Conservation (phyloP, 768 basidiomycete species). For the Phanerochaete carnosa region DNA sequence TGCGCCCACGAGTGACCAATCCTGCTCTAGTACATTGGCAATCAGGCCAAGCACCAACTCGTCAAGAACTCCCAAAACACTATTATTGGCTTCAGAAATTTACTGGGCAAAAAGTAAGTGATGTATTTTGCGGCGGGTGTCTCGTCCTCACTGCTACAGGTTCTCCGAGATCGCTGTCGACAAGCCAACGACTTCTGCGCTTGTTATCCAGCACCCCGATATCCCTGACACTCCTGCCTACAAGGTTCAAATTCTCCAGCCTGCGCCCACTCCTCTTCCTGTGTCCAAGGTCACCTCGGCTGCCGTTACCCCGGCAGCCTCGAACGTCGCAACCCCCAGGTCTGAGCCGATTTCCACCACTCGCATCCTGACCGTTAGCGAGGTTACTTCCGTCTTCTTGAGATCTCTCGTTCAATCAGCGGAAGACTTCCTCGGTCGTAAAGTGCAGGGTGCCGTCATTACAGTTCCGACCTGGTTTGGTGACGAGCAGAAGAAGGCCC, state of each 20-base stretch:
- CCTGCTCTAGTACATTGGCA: constrained; percentile 81
- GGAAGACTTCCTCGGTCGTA: constrained; percentile 84
- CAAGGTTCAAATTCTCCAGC: constrained; percentile 76
- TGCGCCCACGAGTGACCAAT: neutral
- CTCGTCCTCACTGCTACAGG: constrained; percentile 32
- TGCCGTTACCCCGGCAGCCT: constrained; percentile 59
- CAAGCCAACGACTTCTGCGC: constrained; percentile 52
- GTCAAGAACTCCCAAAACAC: constrained; percentile 95
- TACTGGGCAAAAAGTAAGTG: constrained; percentile 88
- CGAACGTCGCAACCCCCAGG: constrained; percentile 66
- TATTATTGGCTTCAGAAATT: constrained; percentile 90
- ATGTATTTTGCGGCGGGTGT: neutral
- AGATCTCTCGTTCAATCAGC: constrained; percentile 82
- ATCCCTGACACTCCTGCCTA: constrained; percentile 74
- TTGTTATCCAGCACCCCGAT: constrained; percentile 75
- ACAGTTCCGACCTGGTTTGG: constrained; percentile 77
- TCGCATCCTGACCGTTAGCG: constrained; percentile 76
- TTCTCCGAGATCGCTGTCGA: constrained; percentile 72
- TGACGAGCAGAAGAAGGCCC: constrained; percentile 60
- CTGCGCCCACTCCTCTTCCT: constrained; percentile 68
- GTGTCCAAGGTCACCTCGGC: constrained; percentile 26
- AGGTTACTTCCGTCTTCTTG: constrained; percentile 85
- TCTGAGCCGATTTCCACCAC: constrained; percentile 64
- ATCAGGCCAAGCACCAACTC: constrained; percentile 89
- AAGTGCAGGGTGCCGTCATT: constrained; percentile 78